Evolutionary conservation across 2,329 filamentous ascomycete genomes (phyloP), one percentile per base, ranked within the genome.

Genomic region (Phyllosticta citribraziliensis): DNA sequence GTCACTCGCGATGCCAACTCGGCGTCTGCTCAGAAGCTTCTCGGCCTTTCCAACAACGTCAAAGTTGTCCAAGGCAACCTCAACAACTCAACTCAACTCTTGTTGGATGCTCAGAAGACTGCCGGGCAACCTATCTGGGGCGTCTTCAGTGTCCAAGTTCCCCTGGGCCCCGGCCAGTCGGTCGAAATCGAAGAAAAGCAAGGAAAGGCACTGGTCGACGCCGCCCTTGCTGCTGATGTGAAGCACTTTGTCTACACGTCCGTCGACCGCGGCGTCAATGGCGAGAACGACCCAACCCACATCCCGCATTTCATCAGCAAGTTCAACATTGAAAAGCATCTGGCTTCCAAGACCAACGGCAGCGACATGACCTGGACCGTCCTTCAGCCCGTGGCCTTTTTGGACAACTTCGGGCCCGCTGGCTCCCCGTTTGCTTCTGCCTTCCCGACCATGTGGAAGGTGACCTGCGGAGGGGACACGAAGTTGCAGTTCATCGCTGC

Each of bases 261-360:
- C 8, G 70, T 70, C 0, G 74, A 76, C 52, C 70, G 74, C 6
- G 73, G 73, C 5, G 71, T 70, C 17, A 57, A 61, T 6, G 75
- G 75, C 0, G 79, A 79, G 65, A 74, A 75, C 2, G 78, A 79
- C 54, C 74, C 78, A 0, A 87, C 84, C 0, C 67, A 76, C 1
- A 74, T 87, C 47, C 81, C 83, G 0, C 84, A 88, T 67, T 88
- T 88, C 67, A 76, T 76, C 62, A 77, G 70, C 66, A 88, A 88
- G 69, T 77, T 83, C 67, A 71, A 78, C 10, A 82, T 87, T 65
- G 85, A 88, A 71, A 72, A 80, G 58, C 76, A 87, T 63, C 78
- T 88, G 10, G 72, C 80, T 47, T 70, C 78, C 20, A 54, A 62
- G 33, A 59, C 66, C 2, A 70, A 56, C 74, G 69, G 70, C 5